Percentiles rank a stretch among this genome's conserved stretches.
Evolutionary conservation across 2,329 filamentous ascomycete species (phyloP).

Genomic region (Fusarium nurragi): DNA sequence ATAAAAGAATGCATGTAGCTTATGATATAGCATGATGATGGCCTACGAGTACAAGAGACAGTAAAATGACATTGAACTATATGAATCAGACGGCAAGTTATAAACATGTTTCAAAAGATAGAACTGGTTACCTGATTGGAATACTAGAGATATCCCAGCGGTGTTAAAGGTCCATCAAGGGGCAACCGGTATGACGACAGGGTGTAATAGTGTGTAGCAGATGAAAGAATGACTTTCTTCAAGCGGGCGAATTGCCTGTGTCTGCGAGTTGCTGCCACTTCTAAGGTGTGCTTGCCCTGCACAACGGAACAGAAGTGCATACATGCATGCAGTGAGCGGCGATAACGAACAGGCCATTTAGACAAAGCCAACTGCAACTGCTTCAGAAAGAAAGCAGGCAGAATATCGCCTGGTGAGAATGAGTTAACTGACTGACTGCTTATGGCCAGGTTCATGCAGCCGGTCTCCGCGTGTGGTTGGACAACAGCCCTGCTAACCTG

Average conservation of each 20-base stretch:
- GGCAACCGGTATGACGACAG: too few species aligned
- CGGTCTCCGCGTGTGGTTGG: constrained; percentile 2
- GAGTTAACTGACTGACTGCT: neutral
- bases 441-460: constrained; percentile 4
- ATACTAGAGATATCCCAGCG: too few species aligned
- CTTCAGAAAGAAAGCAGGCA: too few species aligned
- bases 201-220: too few species aligned
- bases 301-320: neutral
- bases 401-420: neutral
- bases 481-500: neutral
- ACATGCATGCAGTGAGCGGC: neutral
- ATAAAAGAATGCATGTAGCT: neutral
- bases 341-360: constrained; percentile 3
- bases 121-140: too few species aligned
- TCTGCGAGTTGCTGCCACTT: neutral
- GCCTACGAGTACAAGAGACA: neutral
- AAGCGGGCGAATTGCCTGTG: neutral
- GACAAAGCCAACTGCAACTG: neutral
- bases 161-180: too few species aligned
- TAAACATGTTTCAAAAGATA: too few species aligned
- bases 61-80: neutral
- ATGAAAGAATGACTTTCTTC: too few species aligned
- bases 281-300: neutral
- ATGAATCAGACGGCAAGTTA: neutral
- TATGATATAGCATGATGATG: neutral